These are phyloP conservation scores for Eragrostis tef DNA, from an alignment of 202 grass and related monocot genomes.

Conservation along the genomic window DNA sequence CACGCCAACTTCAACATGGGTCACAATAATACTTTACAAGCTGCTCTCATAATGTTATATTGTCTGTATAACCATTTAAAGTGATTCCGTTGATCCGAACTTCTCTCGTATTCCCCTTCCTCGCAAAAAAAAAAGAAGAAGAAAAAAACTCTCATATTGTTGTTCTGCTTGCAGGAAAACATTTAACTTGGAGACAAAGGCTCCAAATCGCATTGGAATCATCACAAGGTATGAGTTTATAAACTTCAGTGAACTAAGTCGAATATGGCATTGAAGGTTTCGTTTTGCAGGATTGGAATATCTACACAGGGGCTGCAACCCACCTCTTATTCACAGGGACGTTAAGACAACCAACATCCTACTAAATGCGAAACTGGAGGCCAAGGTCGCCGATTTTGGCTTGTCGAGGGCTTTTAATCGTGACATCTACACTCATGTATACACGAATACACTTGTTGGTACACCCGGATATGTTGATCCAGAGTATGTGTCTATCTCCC, in stretches of 20 bases:
- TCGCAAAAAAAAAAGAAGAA: too few relatives aligned
- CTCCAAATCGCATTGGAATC: slow-evolving; percentile 58
- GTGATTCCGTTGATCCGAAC: too few relatives aligned
- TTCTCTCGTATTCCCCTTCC: neutral
- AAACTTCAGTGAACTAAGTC: neutral
- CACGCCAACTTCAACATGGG: neutral
- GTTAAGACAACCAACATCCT: slow-evolving; percentile 73
- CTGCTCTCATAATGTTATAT: too few relatives aligned
- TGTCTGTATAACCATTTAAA: too few relatives aligned
- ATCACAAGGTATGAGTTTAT: slow-evolving; percentile 52
- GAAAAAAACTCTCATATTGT: too few relatives aligned
- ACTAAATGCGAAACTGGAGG: slow-evolving; percentile 56
- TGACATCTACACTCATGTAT: slow-evolving; percentile 35
- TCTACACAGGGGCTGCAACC: slow-evolving; percentile 62
- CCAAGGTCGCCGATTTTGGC: slow-evolving; percentile 69
- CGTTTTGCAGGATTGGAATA: slow-evolving; percentile 57
- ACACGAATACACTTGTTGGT: slow-evolving; percentile 45
- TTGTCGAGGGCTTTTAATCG: slow-evolving; percentile 55
- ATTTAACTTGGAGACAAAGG: slow-evolving; percentile 56
- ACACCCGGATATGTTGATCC: slow-evolving; percentile 69
- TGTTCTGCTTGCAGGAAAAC: slow-evolving; percentile 40
- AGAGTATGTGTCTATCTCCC: slow-evolving; percentile 46
- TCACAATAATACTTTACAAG: too few relatives aligned
- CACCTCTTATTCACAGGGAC: slow-evolving; percentile 62
- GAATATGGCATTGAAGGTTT: neutral